Evolutionary conservation across 2,329 filamentous ascomycete genomes (phyloP), one percentile per base, ranked within the genome.

Genomic region (Claviceps spartinae): DNA sequence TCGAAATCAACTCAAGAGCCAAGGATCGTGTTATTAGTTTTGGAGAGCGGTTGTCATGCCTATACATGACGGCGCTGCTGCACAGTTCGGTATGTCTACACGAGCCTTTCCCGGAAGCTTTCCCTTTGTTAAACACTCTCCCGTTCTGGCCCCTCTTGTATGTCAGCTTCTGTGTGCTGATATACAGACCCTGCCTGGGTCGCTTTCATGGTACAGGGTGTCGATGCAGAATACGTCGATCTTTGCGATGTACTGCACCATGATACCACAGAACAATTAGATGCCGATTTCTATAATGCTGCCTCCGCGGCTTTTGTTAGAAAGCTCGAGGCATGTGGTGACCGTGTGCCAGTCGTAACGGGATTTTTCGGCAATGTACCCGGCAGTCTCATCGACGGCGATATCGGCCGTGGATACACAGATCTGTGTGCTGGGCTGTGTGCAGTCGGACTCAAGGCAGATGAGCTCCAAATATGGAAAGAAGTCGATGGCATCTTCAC

Each of bases 381-480:
- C 0, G 90, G 90, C 14, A 91, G 90, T 55, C 76, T 98, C 53
- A 81, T 98, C 60, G 86, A 91, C 60, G 81, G 81, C 43, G 86
- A 94, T 60, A 87, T 98, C 57, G 93, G 93, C 20, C 85, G 93
- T 60, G 93, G 93, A 34, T 98, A 98, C 69, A 97, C 93, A 9
- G 93, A 98, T 68, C 78, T 98, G 47, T 97, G 93, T 66, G 91
- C 93, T 13, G 90, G 93, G 5, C 75, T 98, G 16, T 84, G 90
- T 49, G 89, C 93, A 1, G 91, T 98, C 9, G 91, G 89, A 4
- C 73, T 94, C n/a, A 75, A 81, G 60, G 93, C 93, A 1, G 74
- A 84, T 51, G 93, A 98, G 67, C 77, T 98, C 50, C 93, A 98
- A 68, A 86, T 98, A 57, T 97, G 93, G 93, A 98, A 98, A 72